A percentile compares a stretch with the other conserved stretches of the same genome.
Conservation (phyloP, 75 land plant species). For the Ceratopteris richardii region DNA sequence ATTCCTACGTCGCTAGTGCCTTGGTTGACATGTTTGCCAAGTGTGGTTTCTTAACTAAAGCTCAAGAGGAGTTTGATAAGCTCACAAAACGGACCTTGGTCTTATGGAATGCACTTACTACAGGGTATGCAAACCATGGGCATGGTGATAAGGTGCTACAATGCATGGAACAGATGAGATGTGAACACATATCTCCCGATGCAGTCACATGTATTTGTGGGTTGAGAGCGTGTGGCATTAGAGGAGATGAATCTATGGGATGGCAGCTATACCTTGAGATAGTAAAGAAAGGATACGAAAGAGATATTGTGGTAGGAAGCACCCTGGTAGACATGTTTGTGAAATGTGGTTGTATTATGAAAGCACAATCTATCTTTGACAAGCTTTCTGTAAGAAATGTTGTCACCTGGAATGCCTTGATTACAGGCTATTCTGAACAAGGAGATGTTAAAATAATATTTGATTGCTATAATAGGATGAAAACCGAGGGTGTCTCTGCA, state of each 20-base stretch:
- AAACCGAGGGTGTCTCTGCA: conserved; percentile 2
- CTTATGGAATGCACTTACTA: neutral
- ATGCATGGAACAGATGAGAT: neutral
- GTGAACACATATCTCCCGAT: neutral
- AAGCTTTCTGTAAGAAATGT: conserved; percentile 7
- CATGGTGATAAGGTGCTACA: neutral
- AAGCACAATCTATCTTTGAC: conserved; percentile 9
- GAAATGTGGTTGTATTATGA: conserved; percentile 10
- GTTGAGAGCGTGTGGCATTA: conserved; percentile 5
- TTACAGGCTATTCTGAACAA: conserved; percentile 13
- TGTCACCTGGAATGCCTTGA: conserved; percentile 15
- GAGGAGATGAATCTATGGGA: conserved; percentile 7
- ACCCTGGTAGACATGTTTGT: conserved; percentile 16
- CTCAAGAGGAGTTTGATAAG: neutral
- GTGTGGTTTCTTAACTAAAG: neutral
- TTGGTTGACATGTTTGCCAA: neutral
- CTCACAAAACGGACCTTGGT: neutral
- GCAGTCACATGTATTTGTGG: neutral
- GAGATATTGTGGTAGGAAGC: conserved; percentile 18
- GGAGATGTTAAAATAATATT: conserved; percentile 11
- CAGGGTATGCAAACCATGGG: conserved; percentile 3
- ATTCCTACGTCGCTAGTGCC: neutral
- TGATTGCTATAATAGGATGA: conserved; percentile 9
- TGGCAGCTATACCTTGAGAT: neutral
- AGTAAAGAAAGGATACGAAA: conserved; percentile 15